A percentile compares a stretch with the other conserved stretches of the same genome.
These are phyloP conservation scores for Papiliotrema flavescens DNA, from an alignment of 1,284 basidiomycete species.

Conservation along the genomic window DNA sequence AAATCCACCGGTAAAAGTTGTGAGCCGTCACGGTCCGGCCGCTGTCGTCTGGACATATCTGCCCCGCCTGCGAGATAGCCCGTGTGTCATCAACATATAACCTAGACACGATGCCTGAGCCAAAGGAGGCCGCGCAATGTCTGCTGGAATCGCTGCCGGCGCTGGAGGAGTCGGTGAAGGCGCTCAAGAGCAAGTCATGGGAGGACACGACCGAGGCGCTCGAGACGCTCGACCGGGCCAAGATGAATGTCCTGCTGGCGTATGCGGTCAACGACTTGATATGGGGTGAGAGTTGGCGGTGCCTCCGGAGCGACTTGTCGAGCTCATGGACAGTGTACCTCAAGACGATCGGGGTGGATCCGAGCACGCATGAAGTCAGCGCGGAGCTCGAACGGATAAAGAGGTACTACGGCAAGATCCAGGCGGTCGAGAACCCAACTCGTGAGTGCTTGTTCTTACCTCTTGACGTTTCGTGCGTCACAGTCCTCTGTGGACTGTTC, in stretches of 20 bases:
- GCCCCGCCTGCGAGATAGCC: no score
- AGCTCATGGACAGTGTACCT: constrained; percentile 35
- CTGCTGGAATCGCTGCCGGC: not conserved
- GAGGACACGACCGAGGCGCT: constrained; percentile 14
- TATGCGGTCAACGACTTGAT: constrained; percentile 44
- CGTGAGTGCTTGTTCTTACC: no score
- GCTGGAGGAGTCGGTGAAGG: constrained; percentile 17
- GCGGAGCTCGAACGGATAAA: constrained; percentile 43
- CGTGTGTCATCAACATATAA: not conserved
- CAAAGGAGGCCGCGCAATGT: not conserved
- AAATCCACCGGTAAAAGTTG: not conserved
- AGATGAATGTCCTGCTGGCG: constrained; percentile 39
- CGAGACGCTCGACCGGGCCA: constrained; percentile 29
- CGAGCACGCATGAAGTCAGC: constrained; percentile 39
- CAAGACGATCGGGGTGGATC: constrained; percentile 41
- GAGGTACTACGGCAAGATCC: constrained; percentile 43
- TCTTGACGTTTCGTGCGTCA: no score
- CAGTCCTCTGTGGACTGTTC: no score
- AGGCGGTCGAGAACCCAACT: constrained; percentile 27
- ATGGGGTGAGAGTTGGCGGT: constrained; percentile 47
- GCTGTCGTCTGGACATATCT: no score
- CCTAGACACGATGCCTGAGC: not conserved
- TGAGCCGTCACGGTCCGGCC: no score
- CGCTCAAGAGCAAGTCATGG: constrained; percentile 16
- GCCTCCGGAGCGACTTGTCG: no score